These are phyloP conservation scores for Candolleomyces eurysporus DNA, from an alignment of 768 basidiomycete species.

Conservation along the genomic window DNA sequence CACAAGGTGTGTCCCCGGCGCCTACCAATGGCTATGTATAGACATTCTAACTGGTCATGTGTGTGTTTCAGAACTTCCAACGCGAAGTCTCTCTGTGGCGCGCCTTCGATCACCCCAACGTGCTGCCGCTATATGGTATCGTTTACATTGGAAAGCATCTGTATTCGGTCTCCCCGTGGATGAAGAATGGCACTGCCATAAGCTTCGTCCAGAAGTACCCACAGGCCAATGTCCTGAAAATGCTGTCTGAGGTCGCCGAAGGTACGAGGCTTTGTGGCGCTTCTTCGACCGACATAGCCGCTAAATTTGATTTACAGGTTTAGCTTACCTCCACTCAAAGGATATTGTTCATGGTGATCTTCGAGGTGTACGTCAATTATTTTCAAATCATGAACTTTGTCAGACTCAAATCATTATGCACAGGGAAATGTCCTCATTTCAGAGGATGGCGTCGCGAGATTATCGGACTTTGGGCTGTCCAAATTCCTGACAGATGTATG, in stretches of 20 bases:
- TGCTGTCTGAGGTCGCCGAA: slow-evolving; percentile 37
- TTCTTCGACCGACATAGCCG: not conserved
- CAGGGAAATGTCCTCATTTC: slow-evolving; percentile 47
- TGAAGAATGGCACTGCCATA: slow-evolving; percentile 40
- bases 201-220: slow-evolving; percentile 31
- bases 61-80: slow-evolving; percentile 35
- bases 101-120: slow-evolving; percentile 37
- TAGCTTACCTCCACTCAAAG: slow-evolving; percentile 38
- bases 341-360: slow-evolving; percentile 42
- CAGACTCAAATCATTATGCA: not conserved
- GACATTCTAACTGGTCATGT: not conserved
- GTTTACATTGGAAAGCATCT: slow-evolving; percentile 30
- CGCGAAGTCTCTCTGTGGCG: slow-evolving; percentile 43
- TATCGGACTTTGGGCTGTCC: slow-evolving; percentile 47
- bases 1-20: slow-evolving; percentile 26
- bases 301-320: slow-evolving; percentile 21
- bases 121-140: slow-evolving; percentile 38
- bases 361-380: slow-evolving; percentile 29
- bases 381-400: not conserved
- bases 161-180: slow-evolving; percentile 45
- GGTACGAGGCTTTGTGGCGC: slow-evolving; percentile 21
- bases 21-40: not conserved
- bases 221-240: slow-evolving; percentile 30
- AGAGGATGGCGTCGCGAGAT: slow-evolving; percentile 32
- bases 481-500: slow-evolving; percentile 37